A percentile compares a stretch with the other conserved stretches of the same genome.
Conservation (phyloP, 345 rosid genomes). For the Citrus unshiu region DNA sequence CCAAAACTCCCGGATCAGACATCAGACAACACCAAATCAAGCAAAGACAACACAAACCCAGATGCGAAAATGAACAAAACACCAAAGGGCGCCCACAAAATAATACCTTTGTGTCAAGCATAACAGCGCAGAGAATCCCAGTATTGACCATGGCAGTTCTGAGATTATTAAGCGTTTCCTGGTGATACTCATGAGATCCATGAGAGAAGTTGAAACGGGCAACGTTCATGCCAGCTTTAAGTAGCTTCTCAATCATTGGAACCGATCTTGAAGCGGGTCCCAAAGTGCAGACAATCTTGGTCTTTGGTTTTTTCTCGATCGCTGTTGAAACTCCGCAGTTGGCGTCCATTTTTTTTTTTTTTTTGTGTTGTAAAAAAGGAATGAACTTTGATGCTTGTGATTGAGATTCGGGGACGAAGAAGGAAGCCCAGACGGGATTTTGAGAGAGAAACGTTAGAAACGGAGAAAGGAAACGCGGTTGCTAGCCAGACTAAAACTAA, state of each 20-base stretch:
- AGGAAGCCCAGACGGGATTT: neutral
- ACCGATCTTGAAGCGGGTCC: conserved; percentile 92
- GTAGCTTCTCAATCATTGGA: conserved; percentile 75
- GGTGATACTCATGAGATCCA: conserved; percentile 92
- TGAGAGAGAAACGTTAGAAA: neutral
- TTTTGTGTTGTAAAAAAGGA: neutral
- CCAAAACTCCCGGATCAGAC: conserved; percentile 16
- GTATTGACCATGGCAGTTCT: conserved; percentile 78
- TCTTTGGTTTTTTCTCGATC: conserved; percentile 68
- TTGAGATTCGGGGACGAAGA: neutral
- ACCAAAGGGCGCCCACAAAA: neutral
- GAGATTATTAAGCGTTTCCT: conserved; percentile 91
- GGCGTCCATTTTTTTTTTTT: neutral
- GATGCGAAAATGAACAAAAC: neutral
- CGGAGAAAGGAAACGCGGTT: neutral
- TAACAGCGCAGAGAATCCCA: conserved; percentile 90
- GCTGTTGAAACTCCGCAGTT: neutral
- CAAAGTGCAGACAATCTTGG: conserved; percentile 93
- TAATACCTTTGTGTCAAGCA: conserved; percentile 90
- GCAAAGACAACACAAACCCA: neutral
- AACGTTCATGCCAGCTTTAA: conserved; percentile 93
- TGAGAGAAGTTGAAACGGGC: conserved; percentile 98
- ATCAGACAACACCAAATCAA: neutral
- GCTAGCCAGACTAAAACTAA: neutral
- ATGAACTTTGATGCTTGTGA: neutral